Evolutionary conservation across 139 green algal species (phyloP).

Genomic region (Spirogloea muscicola): DNA sequence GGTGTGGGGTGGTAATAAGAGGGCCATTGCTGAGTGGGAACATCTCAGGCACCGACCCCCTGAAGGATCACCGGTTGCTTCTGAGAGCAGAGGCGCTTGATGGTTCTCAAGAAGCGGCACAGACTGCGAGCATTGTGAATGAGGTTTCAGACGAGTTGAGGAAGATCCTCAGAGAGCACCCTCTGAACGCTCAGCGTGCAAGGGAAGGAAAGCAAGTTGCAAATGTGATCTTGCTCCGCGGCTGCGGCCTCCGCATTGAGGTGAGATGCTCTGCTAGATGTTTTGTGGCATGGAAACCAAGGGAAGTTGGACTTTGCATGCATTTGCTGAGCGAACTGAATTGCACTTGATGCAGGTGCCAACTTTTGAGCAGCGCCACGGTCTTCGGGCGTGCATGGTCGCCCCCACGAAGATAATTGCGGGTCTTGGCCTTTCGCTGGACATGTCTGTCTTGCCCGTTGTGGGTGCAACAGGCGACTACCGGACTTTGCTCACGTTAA

Average conservation of each 20-base stretch:
- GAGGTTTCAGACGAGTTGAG: conserved; percentile 61
- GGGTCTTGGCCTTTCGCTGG: conserved; percentile 79
- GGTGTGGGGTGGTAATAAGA: conserved; percentile 82
- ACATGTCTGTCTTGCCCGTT: conserved; percentile 64
- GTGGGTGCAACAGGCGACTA: conserved; percentile 77
- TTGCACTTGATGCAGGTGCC: conserved; percentile 53
- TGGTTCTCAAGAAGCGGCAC: conserved; percentile 54
- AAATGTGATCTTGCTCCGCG: conserved; percentile 84
- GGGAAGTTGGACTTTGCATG: too few relatives aligned
- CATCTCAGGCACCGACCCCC: conserved; percentile 80
- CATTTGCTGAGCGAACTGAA: too few relatives aligned
- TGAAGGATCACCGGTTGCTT: conserved; percentile 82
- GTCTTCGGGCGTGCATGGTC: conserved; percentile 68
- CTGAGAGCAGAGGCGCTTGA: conserved; percentile 48
- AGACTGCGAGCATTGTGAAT: conserved; percentile 61
- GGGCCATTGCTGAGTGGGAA: conserved; percentile 72
- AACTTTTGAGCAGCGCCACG: conserved; percentile 64
- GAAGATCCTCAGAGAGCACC: conserved; percentile 56
- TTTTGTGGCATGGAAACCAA: too few relatives aligned
- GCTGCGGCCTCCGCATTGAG: conserved; percentile 67
- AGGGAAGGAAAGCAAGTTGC: conserved; percentile 62
- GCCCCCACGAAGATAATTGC: conserved; percentile 94
- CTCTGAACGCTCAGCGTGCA: conserved; percentile 67
- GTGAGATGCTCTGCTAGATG: too few relatives aligned
- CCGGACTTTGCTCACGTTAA: conserved; percentile 57